Evolutionary conservation across 768 basidiomycete species (phyloP).

Genomic region (Solioccasus polychromus): DNA sequence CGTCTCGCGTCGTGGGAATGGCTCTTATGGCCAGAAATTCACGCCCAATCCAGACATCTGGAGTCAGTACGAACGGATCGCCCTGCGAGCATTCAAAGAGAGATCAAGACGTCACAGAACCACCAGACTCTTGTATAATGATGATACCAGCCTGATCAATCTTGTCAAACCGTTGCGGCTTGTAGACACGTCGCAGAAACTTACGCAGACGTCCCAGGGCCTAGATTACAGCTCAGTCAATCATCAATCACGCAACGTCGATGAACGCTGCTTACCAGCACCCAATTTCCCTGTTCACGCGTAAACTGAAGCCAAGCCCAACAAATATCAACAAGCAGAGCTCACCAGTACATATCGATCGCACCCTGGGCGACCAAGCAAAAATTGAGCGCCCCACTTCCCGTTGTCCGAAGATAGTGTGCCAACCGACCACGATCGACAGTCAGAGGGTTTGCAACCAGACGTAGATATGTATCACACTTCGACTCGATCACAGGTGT

Average conservation of each 20-base stretch:
- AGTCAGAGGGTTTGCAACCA: slow-evolving; percentile 63
- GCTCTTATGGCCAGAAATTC: slow-evolving; percentile 77
- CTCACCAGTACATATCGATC: slow-evolving; percentile 82
- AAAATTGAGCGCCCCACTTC: slow-evolving; percentile 82
- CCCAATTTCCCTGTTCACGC: slow-evolving; percentile 67
- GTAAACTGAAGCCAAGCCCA: slow-evolving; percentile 1
- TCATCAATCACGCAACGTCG: not conserved
- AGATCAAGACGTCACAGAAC: slow-evolving; percentile 62
- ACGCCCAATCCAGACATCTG: slow-evolving; percentile 68
- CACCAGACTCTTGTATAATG: slow-evolving; percentile 87
- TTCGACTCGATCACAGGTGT: slow-evolving; percentile 55
- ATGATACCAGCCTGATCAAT: slow-evolving; percentile 69
- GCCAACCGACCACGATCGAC: slow-evolving; percentile 74
- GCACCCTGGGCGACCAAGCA: slow-evolving; percentile 87
- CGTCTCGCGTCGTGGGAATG: slow-evolving; percentile 55
- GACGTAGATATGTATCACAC: slow-evolving; percentile 62
- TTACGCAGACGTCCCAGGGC: slow-evolving; percentile 84
- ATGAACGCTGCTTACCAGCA: slow-evolving; percentile 43
- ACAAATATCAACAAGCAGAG: not conserved
- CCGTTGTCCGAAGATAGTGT: slow-evolving; percentile 77
- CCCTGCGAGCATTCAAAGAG: slow-evolving; percentile 31
- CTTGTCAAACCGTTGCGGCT: not conserved
- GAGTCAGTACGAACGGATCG: slow-evolving; percentile 57
- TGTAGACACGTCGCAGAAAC: slow-evolving; percentile 16
- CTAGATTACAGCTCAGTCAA: slow-evolving; percentile 22